Evolutionary conservation across 2,329 filamentous ascomycete species (phyloP), one percentile per base, ranked within the genome.

Genomic region (Alternaria triticina): DNA sequence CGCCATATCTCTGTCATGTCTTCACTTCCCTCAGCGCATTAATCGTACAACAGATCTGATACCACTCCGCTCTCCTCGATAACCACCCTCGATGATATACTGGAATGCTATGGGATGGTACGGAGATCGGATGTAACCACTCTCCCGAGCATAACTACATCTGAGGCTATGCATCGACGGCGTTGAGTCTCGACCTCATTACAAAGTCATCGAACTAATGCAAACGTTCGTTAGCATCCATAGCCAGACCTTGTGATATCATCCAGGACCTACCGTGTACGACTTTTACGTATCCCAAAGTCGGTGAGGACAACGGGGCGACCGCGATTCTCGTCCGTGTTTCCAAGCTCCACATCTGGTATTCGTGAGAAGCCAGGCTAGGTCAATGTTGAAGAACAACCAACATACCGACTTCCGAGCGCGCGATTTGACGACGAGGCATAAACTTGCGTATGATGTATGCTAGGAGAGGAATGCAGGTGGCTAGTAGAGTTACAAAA

Each of bases 301-400:
- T 49, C 15, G 1, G 4, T 2, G 0, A 17, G 46, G 6, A 13
- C 5, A 4, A 28, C 0, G 3, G 27, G 3, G 1, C 6, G 23
- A 27, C 2, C 25, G 8, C 7, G 46, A 3, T 49, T 2, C 3
- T 12, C 25, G 25, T 25, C 1, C 45, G 2, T 6, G 10, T 12
- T 2, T 27, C 45, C 45, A 25, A 47, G 45, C 25, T 47, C 45
- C 17, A 27, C 13, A 27, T 47, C 45, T 47, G 22, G 13, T 47
- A 17, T 11, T 4, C 3, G 23, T 47, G 0, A 47, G 45, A 23
- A 5, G 45, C 45, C 0, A 2, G 1, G 36, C 9, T 40, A 40
- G 36, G 36, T 3, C 15, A 40, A 40, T 0, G 8, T 5, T 40
- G 33, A 5, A 5, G n/a, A 40, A 0, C 36, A 11, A 40, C 1